These are phyloP conservation scores for Pestalotiopsis sp. DNA, from an alignment of 2,329 filamentous ascomycete species.

Conservation along the genomic window DNA sequence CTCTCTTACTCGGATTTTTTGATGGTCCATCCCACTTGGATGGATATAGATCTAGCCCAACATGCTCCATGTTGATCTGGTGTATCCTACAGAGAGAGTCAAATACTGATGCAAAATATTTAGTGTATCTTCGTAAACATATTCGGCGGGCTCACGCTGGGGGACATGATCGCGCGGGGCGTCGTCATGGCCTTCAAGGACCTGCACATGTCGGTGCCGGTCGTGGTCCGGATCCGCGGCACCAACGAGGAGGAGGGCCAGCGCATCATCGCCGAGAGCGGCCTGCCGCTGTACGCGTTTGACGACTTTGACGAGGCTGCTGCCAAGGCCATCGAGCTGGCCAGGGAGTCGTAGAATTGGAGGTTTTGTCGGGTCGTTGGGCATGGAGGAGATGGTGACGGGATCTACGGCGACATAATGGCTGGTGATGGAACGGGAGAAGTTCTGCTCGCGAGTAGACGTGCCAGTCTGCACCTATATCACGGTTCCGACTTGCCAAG, in stretches of 20 bases:
- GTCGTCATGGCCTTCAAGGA: constrained; percentile 73
- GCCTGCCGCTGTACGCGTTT: constrained; percentile 67
- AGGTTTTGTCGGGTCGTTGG: background rate
- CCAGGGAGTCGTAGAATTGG: constrained; percentile 26
- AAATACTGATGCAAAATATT: background rate
- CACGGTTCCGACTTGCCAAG: too few species aligned
- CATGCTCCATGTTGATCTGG: too few species aligned
- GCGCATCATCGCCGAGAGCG: constrained; percentile 68
- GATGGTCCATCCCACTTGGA: background rate
- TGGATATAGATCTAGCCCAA: background rate
- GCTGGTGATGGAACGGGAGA: too few species aligned
- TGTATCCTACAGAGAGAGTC: too few species aligned
- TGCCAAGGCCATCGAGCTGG: constrained; percentile 62
- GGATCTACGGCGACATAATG: too few species aligned
- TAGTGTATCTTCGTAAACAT: constrained; percentile 57
- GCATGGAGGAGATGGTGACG: background rate
- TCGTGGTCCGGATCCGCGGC: constrained; percentile 75
- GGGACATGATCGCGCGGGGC: constrained; percentile 80
- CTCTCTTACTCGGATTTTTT: background rate
- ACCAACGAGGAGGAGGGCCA: constrained; percentile 73
- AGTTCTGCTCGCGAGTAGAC: too few species aligned
- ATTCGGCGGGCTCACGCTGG: constrained; percentile 61
- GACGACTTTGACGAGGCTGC: constrained; percentile 76
- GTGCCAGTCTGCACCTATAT: too few species aligned
- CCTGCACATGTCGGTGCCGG: constrained; percentile 64